Evolutionary conservation across 2,329 filamentous ascomycete genomes (phyloP).

Genomic region (Apiospora arundinis): DNA sequence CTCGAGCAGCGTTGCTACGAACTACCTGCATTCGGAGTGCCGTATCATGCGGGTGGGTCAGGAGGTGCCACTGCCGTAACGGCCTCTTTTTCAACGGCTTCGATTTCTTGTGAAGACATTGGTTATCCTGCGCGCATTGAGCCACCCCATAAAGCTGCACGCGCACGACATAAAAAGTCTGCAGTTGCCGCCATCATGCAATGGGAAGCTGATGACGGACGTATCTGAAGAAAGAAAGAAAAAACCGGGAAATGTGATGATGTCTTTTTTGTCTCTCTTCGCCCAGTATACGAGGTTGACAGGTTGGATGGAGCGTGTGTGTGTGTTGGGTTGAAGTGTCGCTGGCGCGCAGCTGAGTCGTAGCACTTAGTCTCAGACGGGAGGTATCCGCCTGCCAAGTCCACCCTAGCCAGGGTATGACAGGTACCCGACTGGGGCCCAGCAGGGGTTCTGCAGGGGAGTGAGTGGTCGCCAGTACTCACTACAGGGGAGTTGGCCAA

Average conservation of each 20-base stretch:
- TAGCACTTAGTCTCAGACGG: slow-evolving; percentile 12
- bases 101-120: neutral
- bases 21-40: neutral
- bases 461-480: too few relatives aligned
- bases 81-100: neutral
- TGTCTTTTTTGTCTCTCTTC: neutral
- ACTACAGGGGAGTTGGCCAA: neutral
- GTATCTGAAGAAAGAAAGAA: neutral
- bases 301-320: too few relatives aligned
- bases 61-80: slow-evolving; percentile 6
- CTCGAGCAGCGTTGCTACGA: slow-evolving; percentile 12
- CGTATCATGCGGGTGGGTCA: slow-evolving; percentile 12
- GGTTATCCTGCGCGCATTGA: neutral
- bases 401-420: neutral
- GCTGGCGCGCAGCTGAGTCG: too few relatives aligned
- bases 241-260: neutral
- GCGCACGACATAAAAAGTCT: neutral
- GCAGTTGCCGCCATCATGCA: neutral
- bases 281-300: neutral
- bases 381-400: slow-evolving; percentile 17
- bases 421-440: neutral
- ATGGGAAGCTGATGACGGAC: neutral
- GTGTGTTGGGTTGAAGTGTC: too few relatives aligned
- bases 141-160: neutral
- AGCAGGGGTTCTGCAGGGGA: neutral